Evolutionary conservation across 1,284 basidiomycete genomes (phyloP).

Genomic region (Tilletiopsis washingtonensis): DNA sequence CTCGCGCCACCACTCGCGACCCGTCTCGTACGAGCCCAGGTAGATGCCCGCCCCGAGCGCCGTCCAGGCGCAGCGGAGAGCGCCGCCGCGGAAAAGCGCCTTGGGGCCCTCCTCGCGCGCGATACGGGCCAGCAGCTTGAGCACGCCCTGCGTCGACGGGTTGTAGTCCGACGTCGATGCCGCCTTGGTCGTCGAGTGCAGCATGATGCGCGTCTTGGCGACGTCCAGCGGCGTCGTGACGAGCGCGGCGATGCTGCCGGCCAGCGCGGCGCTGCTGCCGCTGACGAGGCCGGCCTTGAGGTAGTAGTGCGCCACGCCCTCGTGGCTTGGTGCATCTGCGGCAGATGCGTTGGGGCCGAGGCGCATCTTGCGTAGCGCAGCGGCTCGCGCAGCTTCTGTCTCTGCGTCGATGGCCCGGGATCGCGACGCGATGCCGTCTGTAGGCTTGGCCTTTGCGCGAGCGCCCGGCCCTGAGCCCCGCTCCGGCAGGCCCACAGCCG

Average conservation of each 20-base stretch:
- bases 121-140: slow-evolving; percentile 19
- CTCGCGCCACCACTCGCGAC: slow-evolving; percentile 37
- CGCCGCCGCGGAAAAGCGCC: slow-evolving; percentile 28
- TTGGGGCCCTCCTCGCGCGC: slow-evolving; percentile 20
- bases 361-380: no score
- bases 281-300: slow-evolving; percentile 25
- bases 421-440: no score
- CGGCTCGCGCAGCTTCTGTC: no score
- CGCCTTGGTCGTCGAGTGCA: slow-evolving; percentile 46
- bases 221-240: slow-evolving; percentile 93
- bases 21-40: slow-evolving; percentile 34
- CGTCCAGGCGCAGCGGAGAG: slow-evolving; percentile 30
- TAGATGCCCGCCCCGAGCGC: slow-evolving; percentile 40
- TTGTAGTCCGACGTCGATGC: neutral
- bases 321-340: no score
- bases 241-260: slow-evolving; percentile 81
- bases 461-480: slow-evolving; percentile 8
- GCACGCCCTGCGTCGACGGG: slow-evolving; percentile 12
- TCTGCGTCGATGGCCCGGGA: no score
- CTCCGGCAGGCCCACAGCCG: neutral
- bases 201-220: slow-evolving; percentile 94
- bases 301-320: no score
- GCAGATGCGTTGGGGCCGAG: no score
- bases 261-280: slow-evolving; percentile 50
- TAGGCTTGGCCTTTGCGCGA: no score